Conservation (phyloP, 2,329 filamentous ascomycete species). For the Colletotrichum siamense region DNA sequence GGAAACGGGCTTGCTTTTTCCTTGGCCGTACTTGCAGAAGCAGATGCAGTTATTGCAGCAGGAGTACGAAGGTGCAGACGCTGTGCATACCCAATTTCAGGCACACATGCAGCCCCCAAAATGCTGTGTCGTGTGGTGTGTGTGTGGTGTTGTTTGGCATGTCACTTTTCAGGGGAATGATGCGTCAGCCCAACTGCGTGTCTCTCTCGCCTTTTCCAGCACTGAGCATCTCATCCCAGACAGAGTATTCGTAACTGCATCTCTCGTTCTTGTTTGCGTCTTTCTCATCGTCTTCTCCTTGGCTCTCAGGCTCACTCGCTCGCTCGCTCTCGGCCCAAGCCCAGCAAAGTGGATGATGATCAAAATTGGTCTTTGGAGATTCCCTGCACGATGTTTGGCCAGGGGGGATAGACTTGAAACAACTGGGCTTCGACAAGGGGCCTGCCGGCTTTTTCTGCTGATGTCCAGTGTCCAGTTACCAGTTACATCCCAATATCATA, state of each 20-base stretch:
- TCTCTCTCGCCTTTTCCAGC: neutral
- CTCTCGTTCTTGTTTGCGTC: neutral
- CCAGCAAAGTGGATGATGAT: neutral
- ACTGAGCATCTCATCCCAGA: neutral
- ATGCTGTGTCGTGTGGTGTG: neutral
- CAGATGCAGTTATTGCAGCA: neutral
- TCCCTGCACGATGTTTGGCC: conserved; percentile 6
- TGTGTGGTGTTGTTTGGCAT: neutral
- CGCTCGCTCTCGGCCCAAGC: neutral
- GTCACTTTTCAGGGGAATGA: neutral
- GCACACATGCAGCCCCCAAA: neutral
- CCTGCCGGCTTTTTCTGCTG: neutral
- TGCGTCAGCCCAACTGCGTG: neutral
- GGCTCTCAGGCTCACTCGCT: neutral
- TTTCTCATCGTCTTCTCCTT: neutral
- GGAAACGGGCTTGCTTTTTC: neutral
- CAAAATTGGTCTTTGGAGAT: neutral
- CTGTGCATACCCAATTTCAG: conserved; percentile 3
- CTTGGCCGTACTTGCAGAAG: neutral
- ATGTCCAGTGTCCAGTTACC: neutral
- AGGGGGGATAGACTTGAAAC: conserved; percentile 19
- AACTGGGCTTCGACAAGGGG: conserved; percentile 13
- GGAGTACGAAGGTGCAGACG: neutral
- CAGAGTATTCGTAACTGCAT: neutral
- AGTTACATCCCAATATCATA: neutral